Percentiles rank a stretch among this genome's conserved stretches.
These are phyloP conservation scores for Starmerella potacharoeniae DNA, from an alignment of 805 yeast genomes.

Conservation along the genomic window DNA sequence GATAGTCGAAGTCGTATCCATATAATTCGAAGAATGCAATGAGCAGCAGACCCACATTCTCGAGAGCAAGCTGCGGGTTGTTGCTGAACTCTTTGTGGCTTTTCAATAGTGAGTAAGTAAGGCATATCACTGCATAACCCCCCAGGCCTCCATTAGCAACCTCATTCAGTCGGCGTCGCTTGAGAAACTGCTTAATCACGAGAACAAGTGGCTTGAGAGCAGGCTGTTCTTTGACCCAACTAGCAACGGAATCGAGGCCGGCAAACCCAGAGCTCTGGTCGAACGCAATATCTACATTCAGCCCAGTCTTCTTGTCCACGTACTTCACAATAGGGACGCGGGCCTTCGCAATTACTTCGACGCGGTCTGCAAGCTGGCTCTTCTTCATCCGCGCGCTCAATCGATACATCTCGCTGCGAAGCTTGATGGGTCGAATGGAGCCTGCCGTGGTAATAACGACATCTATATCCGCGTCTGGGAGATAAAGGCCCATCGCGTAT, in stretches of 20 bases:
- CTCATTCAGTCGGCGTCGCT: constrained; percentile 65
- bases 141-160: constrained; percentile 93
- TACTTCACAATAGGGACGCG: constrained; percentile 91
- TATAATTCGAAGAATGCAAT: constrained; percentile 88
- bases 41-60: constrained; percentile 72
- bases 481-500: constrained; percentile 79
- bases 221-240: constrained; percentile 63
- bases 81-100: not conserved
- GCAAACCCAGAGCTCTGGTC: constrained; percentile 72
- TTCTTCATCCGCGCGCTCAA: constrained; percentile 59
- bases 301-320: constrained; percentile 55
- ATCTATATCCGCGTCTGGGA: constrained; percentile 94
- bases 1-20: constrained; percentile 82
- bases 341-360: constrained; percentile 81
- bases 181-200: constrained; percentile 71
- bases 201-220: constrained; percentile 75
- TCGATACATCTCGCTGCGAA: constrained; percentile 57
- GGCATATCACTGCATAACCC: constrained; percentile 83
- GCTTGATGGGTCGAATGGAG: constrained; percentile 35
- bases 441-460: constrained; percentile 51
- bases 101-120: constrained; percentile 68
- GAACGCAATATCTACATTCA: constrained; percentile 82
- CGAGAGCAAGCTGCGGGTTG: constrained; percentile 33
- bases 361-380: constrained; percentile 46
- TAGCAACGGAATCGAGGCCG: constrained; percentile 66